Evolutionary conservation across 345 rosid genomes (phyloP).

Genomic region (Laguncularia racemosa): DNA sequence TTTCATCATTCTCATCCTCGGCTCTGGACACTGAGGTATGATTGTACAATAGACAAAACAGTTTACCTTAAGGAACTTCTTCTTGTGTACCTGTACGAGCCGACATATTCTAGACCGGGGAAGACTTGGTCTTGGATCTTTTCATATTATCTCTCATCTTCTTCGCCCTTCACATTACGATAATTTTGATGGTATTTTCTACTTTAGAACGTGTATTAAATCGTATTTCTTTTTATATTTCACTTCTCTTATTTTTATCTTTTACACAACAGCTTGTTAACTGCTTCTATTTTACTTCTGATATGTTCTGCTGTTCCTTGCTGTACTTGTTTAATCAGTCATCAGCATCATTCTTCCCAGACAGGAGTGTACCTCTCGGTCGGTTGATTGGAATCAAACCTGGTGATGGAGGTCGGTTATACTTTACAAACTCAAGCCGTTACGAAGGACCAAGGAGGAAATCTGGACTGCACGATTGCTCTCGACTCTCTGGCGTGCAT

Average conservation of each 20-base stretch:
- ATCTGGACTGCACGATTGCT: not conserved
- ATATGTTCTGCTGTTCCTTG: not conserved
- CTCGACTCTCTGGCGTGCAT: constrained; percentile 7
- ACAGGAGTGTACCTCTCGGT: constrained; percentile 36
- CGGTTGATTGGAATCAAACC: constrained; percentile 36
- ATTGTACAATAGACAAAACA: too few relatives aligned
- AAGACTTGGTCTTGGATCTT: too few relatives aligned
- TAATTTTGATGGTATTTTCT: too few relatives aligned
- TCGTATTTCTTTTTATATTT: not conserved
- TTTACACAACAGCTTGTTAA: not conserved
- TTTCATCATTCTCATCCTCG: constrained; percentile 46
- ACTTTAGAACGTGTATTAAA: too few relatives aligned
- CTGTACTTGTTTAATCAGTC: constrained; percentile 22
- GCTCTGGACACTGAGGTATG: constrained; percentile 47
- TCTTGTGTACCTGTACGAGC: too few relatives aligned
- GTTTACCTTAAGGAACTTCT: too few relatives aligned
- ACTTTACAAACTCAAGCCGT: constrained; percentile 19
- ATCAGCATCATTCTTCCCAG: constrained; percentile 50
- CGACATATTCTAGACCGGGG: too few relatives aligned
- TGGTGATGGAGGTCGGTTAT: constrained; percentile 20
- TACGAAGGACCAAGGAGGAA: constrained; percentile 10
- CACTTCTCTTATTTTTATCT: not conserved
- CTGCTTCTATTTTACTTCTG: not conserved
- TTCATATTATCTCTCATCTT: not conserved
- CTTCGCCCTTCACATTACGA: not conserved